phyloP scores from a whole-genome alignment of 2,329 filamentous ascomycete species.

The Ilyonectria mors-panacis region DNA sequence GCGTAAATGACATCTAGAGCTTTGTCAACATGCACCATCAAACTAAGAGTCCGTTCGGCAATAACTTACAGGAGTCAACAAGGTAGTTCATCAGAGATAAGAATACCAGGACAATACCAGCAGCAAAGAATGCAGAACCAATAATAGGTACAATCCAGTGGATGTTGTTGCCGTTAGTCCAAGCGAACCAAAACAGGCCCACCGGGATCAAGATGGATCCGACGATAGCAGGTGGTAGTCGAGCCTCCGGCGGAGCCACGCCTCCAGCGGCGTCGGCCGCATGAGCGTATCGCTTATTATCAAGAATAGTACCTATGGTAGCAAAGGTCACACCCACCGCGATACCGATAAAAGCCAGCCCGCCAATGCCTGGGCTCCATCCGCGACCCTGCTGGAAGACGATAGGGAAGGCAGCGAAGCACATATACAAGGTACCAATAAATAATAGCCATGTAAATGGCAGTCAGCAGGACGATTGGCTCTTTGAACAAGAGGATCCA shows the following conservation, averaged over 20 bases:
- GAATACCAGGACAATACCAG: constrained; percentile 6
- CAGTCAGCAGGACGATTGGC: constrained; percentile 11
- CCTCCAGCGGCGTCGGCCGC: not conserved
- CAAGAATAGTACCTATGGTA: not conserved
- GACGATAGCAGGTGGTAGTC: not conserved
- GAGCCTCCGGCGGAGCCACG: constrained; percentile 1
- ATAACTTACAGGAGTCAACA: constrained; percentile 13
- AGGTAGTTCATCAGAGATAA: constrained; percentile 13
- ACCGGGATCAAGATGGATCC: constrained; percentile 8
- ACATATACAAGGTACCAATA: constrained; percentile 18
- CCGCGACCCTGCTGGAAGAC: constrained; percentile 13
- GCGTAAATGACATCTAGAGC: constrained; percentile 14
- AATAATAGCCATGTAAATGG: constrained; percentile 14
- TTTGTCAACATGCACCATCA: not conserved
- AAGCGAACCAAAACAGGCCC: constrained; percentile 19
- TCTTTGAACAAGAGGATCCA: constrained; percentile 17
- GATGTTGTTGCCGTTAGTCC: constrained; percentile 5
- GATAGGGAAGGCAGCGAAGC: constrained; percentile 18
- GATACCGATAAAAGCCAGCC: constrained; percentile 8
- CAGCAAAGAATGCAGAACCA: constrained; percentile 8
- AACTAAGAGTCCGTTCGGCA: too few relatives aligned
- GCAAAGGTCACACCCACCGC: not conserved
- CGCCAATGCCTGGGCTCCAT: constrained; percentile 17
- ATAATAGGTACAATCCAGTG: constrained; percentile 19
- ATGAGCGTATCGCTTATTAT: constrained; percentile 9